Base-by-base conservation (phyloP, 2,329 filamentous ascomycete genomes). In the Claviceps fusiformis region DNA sequence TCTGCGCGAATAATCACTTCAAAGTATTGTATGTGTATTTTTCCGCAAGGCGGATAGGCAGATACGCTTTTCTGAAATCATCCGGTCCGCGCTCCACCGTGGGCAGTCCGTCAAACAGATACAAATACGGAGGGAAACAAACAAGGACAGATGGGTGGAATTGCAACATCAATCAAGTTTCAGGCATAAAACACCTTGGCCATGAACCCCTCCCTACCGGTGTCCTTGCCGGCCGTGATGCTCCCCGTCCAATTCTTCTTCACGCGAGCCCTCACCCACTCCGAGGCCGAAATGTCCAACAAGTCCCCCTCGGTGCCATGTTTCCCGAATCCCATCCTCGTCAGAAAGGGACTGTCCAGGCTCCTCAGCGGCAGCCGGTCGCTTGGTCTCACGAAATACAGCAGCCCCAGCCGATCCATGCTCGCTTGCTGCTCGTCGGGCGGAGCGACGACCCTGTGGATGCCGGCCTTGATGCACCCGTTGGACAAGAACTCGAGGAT, bases 151-250 rank as follows among this genome's bases (percentile, higher is more conserved):
- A 24, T 24, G 24, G 24, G 24, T 2, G 24, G 24, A 35, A 35
- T 6, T 8, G 9, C 9, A 35, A 35, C 6, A 35, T 3, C 2
- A 35, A 35, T 35, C 9, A 35, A 37, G 9, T 4, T 37, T 52
- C 50, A 53, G n/a, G 51, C 7, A 50, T 54, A 54, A 54, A 56
- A 54, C 33, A 54, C 55, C 51, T 56, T 54, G 46, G 55, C 29
- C 46, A 50, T 9, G 37, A 56, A 56, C 11, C 51, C 55, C 31
- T 56, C 51, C 24, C 19, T 10, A 9, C 39, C n/a, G 15, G 51
- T 13, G 31, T 50, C 50, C 31, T 11, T 29, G 27, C 50, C 50
- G 27, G 46, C 15, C 13, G 24, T 24, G 17, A 53, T 17, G 24
- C 37, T 39, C 19, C 50, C 54, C 13, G 48, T 19, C 54, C 54